phyloP scores from a whole-genome alignment of 495 filamentous ascomycete species.

The Penicillium malachiteum region DNA sequence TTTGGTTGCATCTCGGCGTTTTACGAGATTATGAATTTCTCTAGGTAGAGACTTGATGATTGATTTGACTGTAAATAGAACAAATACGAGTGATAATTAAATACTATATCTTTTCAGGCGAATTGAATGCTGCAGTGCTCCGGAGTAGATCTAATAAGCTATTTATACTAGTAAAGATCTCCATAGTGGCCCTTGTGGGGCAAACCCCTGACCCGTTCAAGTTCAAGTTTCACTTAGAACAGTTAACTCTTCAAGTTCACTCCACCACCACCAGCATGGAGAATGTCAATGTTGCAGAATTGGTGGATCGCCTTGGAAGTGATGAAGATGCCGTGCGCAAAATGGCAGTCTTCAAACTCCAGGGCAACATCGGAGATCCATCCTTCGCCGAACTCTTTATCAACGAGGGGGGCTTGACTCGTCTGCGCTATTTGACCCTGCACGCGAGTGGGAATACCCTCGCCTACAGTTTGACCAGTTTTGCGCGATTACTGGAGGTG shows the following conservation, averaged over 20 bases:
- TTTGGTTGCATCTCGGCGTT: too few species aligned
- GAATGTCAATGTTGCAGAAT: conserved; percentile 59
- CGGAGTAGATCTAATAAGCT: too few species aligned
- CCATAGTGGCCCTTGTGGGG: too few species aligned
- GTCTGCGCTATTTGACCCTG: conserved; percentile 78
- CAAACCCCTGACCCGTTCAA: background rate
- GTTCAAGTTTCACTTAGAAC: background rate
- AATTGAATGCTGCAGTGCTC: too few species aligned
- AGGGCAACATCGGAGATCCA: conserved; percentile 89
- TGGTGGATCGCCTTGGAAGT: conserved; percentile 67
- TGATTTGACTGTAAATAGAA: too few species aligned
- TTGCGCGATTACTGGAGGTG: conserved; percentile 83
- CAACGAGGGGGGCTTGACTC: conserved; percentile 75
- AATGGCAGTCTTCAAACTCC: conserved; percentile 98
- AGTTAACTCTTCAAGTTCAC: background rate
- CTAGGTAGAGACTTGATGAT: too few species aligned
- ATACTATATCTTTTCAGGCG: too few species aligned
- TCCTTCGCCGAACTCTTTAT: conserved; percentile 98
- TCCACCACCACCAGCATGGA: conserved; percentile 42
- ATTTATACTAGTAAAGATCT: too few species aligned
- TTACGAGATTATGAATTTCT: too few species aligned
- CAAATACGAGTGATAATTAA: too few species aligned
- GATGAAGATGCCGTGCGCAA: conserved; percentile 92
- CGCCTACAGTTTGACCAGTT: conserved; percentile 87
- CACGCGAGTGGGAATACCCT: conserved; percentile 88